These are phyloP conservation scores for Cinchona pubescens DNA, from an alignment of 257 asterid species.

Conservation along the genomic window DNA sequence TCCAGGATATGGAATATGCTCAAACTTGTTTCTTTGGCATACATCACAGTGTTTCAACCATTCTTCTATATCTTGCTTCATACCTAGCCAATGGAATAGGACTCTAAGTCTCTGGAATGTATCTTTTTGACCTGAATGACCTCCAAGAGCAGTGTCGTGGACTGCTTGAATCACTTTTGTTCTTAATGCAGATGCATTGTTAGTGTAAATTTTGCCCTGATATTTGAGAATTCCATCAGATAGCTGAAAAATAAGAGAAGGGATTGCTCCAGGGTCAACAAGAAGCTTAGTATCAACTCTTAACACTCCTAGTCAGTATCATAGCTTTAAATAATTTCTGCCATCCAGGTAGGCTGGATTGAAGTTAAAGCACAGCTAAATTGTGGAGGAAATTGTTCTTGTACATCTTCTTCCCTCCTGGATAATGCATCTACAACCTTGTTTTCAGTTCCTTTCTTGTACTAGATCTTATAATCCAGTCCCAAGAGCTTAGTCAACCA, in stretches of 20 bases:
- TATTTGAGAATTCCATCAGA: not conserved
- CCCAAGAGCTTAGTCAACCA: not conserved
- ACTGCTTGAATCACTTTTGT: fast-evolving
- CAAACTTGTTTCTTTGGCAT: not conserved
- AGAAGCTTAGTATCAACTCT: fast-evolving
- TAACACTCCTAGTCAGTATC: not conserved
- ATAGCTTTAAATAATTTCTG: no score
- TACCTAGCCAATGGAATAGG: not conserved
- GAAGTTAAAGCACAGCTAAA: not conserved
- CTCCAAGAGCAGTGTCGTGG: not conserved
- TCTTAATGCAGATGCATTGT: fast-evolving
- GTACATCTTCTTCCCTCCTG: not conserved
- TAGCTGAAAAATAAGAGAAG: not conserved
- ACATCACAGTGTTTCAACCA: fast-evolving
- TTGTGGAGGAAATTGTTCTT: fast-evolving
- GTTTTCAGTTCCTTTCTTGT: not conserved
- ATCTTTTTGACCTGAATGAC: not conserved
- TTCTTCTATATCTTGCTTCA: not conserved
- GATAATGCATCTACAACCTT: not conserved
- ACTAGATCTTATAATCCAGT: not conserved
- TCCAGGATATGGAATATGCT: not conserved
- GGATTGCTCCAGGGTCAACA: no score
- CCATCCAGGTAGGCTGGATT: not conserved
- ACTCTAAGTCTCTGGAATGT: not conserved
- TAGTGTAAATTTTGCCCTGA: not conserved